phyloP scores from a whole-genome alignment of 179 eudicot genomes.

The Carnegiea gigantea region DNA sequence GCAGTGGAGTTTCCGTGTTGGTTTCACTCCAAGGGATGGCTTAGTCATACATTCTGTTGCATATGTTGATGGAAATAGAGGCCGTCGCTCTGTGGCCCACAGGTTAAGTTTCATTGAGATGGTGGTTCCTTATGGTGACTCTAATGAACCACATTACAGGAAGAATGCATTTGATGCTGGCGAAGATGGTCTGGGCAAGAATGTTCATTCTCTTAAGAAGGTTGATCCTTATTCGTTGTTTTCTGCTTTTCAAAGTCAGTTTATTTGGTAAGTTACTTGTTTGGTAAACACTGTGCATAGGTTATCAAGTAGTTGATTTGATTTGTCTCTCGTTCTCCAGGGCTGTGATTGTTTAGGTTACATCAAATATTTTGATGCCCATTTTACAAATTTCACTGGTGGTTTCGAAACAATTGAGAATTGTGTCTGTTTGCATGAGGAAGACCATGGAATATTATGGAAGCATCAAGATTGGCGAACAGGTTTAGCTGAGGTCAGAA shows the following conservation, averaged over 20 bases:
- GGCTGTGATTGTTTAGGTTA: slow-evolving; percentile 95
- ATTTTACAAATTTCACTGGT: slow-evolving; percentile 89
- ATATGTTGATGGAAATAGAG: slow-evolving; percentile 88
- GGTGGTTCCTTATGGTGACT: slow-evolving; percentile 96
- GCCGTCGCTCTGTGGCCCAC: slow-evolving; percentile 80
- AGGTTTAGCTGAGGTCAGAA: slow-evolving; percentile 88
- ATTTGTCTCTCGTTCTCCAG: slow-evolving; percentile 35
- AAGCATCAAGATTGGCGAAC: slow-evolving; percentile 99
- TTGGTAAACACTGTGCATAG: neutral
- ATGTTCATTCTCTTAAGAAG: slow-evolving; percentile 93
- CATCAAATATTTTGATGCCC: slow-evolving; percentile 89
- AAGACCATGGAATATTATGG: slow-evolving; percentile 95
- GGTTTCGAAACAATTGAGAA: slow-evolving; percentile 94
- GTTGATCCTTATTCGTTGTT: slow-evolving; percentile 30
- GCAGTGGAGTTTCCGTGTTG: slow-evolving; percentile 87
- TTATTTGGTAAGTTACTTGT: neutral
- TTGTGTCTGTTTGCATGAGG: slow-evolving; percentile 94
- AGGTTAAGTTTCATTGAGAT: slow-evolving; percentile 95
- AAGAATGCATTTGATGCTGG: slow-evolving; percentile 99
- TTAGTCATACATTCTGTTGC: slow-evolving; percentile 83
- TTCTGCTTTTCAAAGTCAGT: neutral
- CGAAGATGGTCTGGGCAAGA: slow-evolving; percentile 91
- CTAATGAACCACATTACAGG: slow-evolving; percentile 91
- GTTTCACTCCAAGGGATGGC: slow-evolving; percentile 87
- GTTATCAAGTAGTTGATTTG: neutral